Evolutionary conservation across 2,329 filamentous ascomycete genomes (phyloP), one percentile per base, ranked within the genome.

Genomic region (Aschersonia sp.): DNA sequence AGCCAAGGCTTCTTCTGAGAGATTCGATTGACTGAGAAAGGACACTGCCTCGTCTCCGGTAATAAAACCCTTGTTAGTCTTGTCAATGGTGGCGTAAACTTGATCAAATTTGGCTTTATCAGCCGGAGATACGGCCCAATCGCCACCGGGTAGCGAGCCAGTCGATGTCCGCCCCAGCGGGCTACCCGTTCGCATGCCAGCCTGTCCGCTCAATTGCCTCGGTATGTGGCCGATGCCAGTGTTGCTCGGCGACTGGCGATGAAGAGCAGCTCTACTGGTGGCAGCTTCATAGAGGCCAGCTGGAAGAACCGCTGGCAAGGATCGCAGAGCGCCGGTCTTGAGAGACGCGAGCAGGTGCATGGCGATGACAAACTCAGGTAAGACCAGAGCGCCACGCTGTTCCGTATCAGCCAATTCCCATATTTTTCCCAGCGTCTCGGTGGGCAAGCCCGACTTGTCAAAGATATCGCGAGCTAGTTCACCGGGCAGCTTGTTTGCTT

Each of bases 321-420:
- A 80, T 53, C 87, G 82, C 63, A 98, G 75, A 31, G 81, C 74
- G 29, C 89, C 85, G 9, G 82, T 84, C 71, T 94, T 95, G 68
- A 87, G 88, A 9, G 89, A 95, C 10, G 88, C 91, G 52, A 98
- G 74, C 51, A 98, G 72, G 64, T 98, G 92, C 92, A 98, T 98
- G 44, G 92, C 92, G 59, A 98, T 94, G 60, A 95, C 85, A 62
- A 98, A 98, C 58, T 97, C 92, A 10, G 89, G 91, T 56, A 82
- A 75, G 50, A 89, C 85, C 38, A 98, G 74, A 32, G 84, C 81
- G 46, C 92, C 92, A 47, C 89, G 81, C 66, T 95, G 89, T 65
- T 96, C 89, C 0, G 88, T 92, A 62, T 98, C 92, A 29, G 89
- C 85, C 51, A 98, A 75, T 57, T 85, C 89, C 92, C 92, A 98